Percentiles rank a stretch among this genome's conserved stretches.
Evolutionary conservation across 805 yeast species (phyloP).

Genomic region (Wickerhamiella lipophila): DNA sequence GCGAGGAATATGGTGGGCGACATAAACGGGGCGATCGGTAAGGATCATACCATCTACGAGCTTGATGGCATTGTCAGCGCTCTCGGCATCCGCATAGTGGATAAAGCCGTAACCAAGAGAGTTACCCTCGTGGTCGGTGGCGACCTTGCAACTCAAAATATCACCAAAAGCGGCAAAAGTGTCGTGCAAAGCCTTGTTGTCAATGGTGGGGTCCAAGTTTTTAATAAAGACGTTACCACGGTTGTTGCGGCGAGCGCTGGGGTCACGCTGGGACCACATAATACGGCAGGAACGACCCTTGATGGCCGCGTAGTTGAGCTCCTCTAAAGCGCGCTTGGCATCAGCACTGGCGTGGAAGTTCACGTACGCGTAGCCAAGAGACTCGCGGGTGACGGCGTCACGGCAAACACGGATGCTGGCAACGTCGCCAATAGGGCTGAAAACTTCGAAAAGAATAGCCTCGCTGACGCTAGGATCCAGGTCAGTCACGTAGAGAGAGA

Average conservation of each 20-base stretch:
- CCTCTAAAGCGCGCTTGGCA: conserved; percentile 89
- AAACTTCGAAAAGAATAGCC: conserved; percentile 86
- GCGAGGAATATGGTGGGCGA: conserved; percentile 85
- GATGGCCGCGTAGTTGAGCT: conserved; percentile 84
- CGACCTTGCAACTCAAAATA: conserved; percentile 93
- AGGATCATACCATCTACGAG: conserved; percentile 96
- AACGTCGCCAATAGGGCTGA: conserved; percentile 89
- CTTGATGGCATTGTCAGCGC: conserved; percentile 90
- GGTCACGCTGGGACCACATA: conserved; percentile 99
- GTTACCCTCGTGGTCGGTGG: conserved; percentile 80
- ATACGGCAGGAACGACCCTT: conserved; percentile 96
- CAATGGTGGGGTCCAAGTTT: conserved; percentile 96
- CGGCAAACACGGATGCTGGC: conserved; percentile 97
- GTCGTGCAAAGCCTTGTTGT: conserved; percentile 96
- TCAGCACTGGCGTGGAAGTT: conserved; percentile 83
- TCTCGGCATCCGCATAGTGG: conserved; percentile 85
- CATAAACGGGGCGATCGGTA: conserved; percentile 91
- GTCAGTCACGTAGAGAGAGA: conserved; percentile 95
- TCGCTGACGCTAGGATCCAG: conserved; percentile 85
- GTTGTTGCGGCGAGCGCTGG: conserved; percentile 86
- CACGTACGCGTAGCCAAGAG: conserved; percentile 96
- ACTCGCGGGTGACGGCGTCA: conserved; percentile 92
- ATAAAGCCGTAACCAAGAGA: conserved; percentile 97
- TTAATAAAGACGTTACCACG: conserved; percentile 95
- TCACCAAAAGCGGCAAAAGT: conserved; percentile 95